Base-by-base conservation (phyloP, 108 stramenopile species). In the Pseudonitzschia multiseries region DNA sequence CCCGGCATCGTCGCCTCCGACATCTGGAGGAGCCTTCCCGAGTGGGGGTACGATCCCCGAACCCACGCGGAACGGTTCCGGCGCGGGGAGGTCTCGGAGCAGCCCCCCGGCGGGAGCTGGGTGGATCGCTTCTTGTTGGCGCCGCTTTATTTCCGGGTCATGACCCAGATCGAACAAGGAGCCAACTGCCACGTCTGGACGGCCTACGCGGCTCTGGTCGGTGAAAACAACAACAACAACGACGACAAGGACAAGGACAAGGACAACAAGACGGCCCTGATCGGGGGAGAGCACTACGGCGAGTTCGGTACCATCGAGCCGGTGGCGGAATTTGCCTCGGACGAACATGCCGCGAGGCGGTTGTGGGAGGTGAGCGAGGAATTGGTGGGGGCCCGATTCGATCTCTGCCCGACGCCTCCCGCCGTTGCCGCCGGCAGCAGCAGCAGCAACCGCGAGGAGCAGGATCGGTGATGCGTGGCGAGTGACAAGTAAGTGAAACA, bases 351-450 rank as follows among this genome's bases (percentile, higher is more conserved):
- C 12, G 3, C 18, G 8, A 22, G 28, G n/a, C 21, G 22, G 43
- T 29, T 67, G 66, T 67, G 66, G 66, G 28, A 44, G 22, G 27
- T 48, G 26, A 67, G 66, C 44, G 66, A 67, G 20, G 54, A 56
- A 24, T 26, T 56, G 21, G 54, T 22, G 24, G 54, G 54, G 9
- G 24, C 24, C 26, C 54, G 54, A 26, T 56, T 56, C 26, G 54
- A 56, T 56, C 54, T 36, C 4, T 51, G n/a, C n/a, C n/a, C n/a
- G n/a, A n/a, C n/a, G n/a, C n/a, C n/a, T n/a, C n/a, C n/a, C n/a
- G n/a, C n/a, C n/a, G n/a, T n/a, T n/a, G n/a, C n/a, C n/a, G n/a
- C n/a, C n/a, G n/a, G n/a, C n/a, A n/a, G n/a, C n/a, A n/a, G n/a
- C n/a, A n/a, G n/a, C n/a, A n/a, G n/a, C n/a, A n/a, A n/a, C n/a